phyloP scores from a whole-genome alignment of 2,329 filamentous ascomycete genomes.

The Metarhizium album region DNA sequence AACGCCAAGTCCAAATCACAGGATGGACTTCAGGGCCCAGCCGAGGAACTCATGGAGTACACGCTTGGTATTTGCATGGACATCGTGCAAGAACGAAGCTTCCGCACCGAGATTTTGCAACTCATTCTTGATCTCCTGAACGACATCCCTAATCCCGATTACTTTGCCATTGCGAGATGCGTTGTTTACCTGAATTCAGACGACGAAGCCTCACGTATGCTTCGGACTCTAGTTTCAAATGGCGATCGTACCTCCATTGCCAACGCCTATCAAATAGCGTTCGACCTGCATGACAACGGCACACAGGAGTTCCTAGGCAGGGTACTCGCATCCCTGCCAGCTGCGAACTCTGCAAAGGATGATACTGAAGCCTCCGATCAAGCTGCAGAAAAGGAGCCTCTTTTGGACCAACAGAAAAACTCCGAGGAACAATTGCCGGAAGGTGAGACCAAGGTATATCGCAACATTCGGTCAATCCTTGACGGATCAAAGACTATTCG shows the following conservation, averaged over 20 bases:
- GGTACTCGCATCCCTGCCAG: constrained; percentile 70
- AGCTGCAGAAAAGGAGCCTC: constrained; percentile 34
- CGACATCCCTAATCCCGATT: constrained; percentile 85
- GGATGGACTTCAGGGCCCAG: constrained; percentile 44
- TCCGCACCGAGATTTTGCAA: constrained; percentile 75
- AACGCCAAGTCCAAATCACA: constrained; percentile 46
- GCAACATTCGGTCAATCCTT: constrained; percentile 57
- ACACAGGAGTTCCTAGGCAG: constrained; percentile 94
- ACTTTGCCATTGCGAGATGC: constrained; percentile 96
- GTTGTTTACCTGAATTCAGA: constrained; percentile 93
- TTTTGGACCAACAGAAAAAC: constrained; percentile 40
- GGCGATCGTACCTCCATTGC: constrained; percentile 70
- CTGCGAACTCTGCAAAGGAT: constrained; percentile 33
- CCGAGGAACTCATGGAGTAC: constrained; percentile 95
- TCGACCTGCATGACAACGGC: constrained; percentile 96
- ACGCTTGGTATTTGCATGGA: constrained; percentile 95
- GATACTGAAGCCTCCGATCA: constrained; percentile 33
- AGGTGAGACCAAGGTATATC: constrained; percentile 45
- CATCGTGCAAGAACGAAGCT: constrained; percentile 82
- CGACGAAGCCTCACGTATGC: constrained; percentile 77
- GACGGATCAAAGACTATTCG: constrained; percentile 90
- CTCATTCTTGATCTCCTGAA: constrained; percentile 92
- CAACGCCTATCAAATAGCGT: constrained; percentile 92
- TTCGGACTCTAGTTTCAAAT: constrained; percentile 69
- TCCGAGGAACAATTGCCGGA: constrained; percentile 44